A percentile compares a stretch with the other conserved stretches of the same genome.
phyloP scores from a whole-genome alignment of 2,329 filamentous ascomycete genomes.

The Penicillium sp. region DNA sequence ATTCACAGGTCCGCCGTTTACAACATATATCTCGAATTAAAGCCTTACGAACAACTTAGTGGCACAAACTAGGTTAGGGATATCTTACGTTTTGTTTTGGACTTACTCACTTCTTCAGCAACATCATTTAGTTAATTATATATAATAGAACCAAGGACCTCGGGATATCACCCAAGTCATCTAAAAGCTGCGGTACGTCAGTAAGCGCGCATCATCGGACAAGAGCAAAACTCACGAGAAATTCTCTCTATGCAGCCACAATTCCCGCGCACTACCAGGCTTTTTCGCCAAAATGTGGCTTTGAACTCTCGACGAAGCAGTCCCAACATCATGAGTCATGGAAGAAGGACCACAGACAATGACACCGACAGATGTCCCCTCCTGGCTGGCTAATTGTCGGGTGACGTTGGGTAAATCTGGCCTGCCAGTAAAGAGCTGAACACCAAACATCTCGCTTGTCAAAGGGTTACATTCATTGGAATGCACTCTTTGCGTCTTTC shows the following conservation, averaged over 20 bases:
- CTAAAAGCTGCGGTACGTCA: not conserved
- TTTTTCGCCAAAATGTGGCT: slow-evolving; percentile 33
- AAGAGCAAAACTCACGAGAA: slow-evolving; percentile 43
- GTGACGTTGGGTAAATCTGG: slow-evolving; percentile 10
- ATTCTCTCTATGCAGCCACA: slow-evolving; percentile 51
- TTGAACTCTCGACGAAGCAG: slow-evolving; percentile 49
- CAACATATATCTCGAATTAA: too few species aligned
- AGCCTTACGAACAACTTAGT: too few species aligned
- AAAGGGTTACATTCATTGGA: slow-evolving; percentile 9
- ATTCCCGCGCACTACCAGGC: slow-evolving; percentile 24
- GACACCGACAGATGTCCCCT: slow-evolving; percentile 11
- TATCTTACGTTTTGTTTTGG: too few species aligned
- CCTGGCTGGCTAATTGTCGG: slow-evolving; percentile 5
- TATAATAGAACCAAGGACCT: not conserved
- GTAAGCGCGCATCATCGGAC: not conserved
- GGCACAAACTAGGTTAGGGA: too few species aligned
- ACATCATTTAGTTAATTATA: too few species aligned
- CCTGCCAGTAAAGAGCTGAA: slow-evolving; percentile 13
- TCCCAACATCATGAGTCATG: slow-evolving; percentile 44
- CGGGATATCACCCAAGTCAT: not conserved
- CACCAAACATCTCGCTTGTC: slow-evolving; percentile 7
- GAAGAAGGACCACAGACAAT: slow-evolving; percentile 18
- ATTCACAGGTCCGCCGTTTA: too few species aligned
- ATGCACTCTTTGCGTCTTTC: slow-evolving; percentile 1
- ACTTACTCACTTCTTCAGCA: too few species aligned